These are phyloP conservation scores for Vitis riparia DNA, from an alignment of 164 flowering plant genomes.

Conservation along the genomic window DNA sequence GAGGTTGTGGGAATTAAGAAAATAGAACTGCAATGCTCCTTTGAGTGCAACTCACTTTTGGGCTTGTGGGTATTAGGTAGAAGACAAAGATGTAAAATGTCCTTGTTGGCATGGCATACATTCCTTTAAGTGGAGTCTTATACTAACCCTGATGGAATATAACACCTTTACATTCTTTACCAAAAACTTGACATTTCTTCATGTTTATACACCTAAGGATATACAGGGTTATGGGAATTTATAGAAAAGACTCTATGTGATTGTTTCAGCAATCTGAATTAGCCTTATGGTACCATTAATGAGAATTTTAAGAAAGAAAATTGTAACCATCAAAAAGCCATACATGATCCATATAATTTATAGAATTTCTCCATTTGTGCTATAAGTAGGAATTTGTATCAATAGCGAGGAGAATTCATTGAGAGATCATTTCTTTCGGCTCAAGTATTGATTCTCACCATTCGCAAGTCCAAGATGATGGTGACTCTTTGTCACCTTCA, in stretches of 20 bases:
- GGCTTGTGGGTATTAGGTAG: constrained; percentile 33
- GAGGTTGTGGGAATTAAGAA: too few species aligned
- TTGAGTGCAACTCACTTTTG: constrained; percentile 33
- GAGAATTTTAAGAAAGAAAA: not conserved
- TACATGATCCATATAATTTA: too few species aligned
- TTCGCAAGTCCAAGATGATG: constrained; percentile 14
- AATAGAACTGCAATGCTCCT: constrained; percentile 3
- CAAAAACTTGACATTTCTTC: constrained; percentile 1
- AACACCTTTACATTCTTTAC: constrained; percentile 24
- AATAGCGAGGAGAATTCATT: constrained; percentile 14
- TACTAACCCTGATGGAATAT: constrained; percentile 36
- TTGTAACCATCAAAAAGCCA: not conserved
- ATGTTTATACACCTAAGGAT: not conserved
- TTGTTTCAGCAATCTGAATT: too few species aligned
- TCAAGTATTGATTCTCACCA: constrained; percentile 23
- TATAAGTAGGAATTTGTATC: constrained; percentile 17
- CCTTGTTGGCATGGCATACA: constrained; percentile 19
- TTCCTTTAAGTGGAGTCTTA: constrained; percentile 22
- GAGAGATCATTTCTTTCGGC: constrained; percentile 28
- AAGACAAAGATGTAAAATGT: constrained; percentile 30
- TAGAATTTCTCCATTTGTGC: not conserved
- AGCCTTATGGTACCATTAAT: not conserved
- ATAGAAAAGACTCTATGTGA: not conserved
- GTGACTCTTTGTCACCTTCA: constrained; percentile 16
- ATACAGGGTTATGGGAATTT: not conserved